Percentiles rank a stretch among this genome's conserved stretches.
These are phyloP conservation scores for Monosporozyma servazzii DNA, from an alignment of 805 yeast genomes.

Conservation along the genomic window DNA sequence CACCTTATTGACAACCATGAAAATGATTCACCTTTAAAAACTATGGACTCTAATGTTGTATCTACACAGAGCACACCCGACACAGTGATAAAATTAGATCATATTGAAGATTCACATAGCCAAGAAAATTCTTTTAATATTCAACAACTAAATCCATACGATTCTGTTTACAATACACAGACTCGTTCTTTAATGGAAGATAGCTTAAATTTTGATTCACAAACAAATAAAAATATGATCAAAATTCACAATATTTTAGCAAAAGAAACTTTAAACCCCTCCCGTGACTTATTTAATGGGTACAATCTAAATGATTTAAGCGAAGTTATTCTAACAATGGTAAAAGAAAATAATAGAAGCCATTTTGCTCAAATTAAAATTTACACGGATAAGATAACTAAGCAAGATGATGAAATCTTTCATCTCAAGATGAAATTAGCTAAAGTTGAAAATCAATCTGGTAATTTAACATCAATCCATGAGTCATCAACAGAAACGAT, in stretches of 20 bases:
- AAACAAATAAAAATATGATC: constrained; percentile 4
- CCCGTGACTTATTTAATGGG: constrained; percentile 9
- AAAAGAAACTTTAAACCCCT: neutral
- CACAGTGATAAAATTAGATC: neutral
- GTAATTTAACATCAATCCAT: neutral
- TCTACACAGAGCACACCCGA: neutral
- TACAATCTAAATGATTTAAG: constrained; percentile 1
- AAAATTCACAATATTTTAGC: constrained; percentile 2
- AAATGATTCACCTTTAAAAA: neutral
- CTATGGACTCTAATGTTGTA: neutral
- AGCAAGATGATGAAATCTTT: neutral
- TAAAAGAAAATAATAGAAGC: neutral
- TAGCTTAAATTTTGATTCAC: constrained; percentile 3
- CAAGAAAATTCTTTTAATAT: neutral
- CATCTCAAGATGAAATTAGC: neutral
- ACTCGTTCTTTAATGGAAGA: constrained; percentile 6
- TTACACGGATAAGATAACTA: neutral
- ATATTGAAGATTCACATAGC: neutral
- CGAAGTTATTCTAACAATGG: neutral
- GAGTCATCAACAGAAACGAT: neutral
- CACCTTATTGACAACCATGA: neutral
- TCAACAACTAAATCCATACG: constrained; percentile 12
- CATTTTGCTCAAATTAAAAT: neutral
- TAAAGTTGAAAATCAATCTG: neutral
- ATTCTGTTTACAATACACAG: constrained; percentile 19